Base-by-base conservation (phyloP, 1,139 yeast species). In the Scheffersomyces cryptocercus region DNA sequence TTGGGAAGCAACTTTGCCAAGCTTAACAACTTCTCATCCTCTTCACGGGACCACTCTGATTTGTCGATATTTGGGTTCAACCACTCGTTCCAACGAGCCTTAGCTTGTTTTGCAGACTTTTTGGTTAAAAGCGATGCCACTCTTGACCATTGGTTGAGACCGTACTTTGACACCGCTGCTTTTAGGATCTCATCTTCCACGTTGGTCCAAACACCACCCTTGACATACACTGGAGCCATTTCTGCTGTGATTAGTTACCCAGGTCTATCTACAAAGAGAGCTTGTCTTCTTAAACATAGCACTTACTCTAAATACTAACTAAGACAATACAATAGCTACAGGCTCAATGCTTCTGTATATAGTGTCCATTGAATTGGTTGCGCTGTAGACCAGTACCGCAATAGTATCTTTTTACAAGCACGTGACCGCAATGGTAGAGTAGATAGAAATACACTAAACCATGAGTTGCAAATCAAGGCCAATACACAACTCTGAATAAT, bases 131-230 rank as follows among this genome's bases (percentile, higher is more conserved):
- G 71, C 0, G 97, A 89, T 3, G 97, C 88, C 4, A 93, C 95
- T 41, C 97, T 79, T 6, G 93, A 81, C 99, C 99, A 93, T 59
- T 93, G 97, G 53, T 88, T 90, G 16, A 90, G 71, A 0, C 99
- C 99, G 62, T 93, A 93, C 60, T 93, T 93, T 38, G 95, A 81
- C 2, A 93, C 87, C 1, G 97, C 97, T 0, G 97, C 96, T 53
- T 85, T 84, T 40, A 93, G 70, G 38, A 91, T 86, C 61, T 88
- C 93, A 64, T 91, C 98, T 58, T 91, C 98, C 7, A 87, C 82
- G 58, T 88, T 85, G 3, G 95, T 84, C 98, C 98, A 91, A 2
- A 82, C 84, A 34, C 95, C 96, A 36, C 96, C 96, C 59, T 85
- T 87, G 40, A 87, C 87, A 59, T 87, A 87, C 1, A 84, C 70